These are phyloP conservation scores for Blastocystis sp. DNA, from an alignment of 352 stramenopile species.

Conservation along the genomic window DNA sequence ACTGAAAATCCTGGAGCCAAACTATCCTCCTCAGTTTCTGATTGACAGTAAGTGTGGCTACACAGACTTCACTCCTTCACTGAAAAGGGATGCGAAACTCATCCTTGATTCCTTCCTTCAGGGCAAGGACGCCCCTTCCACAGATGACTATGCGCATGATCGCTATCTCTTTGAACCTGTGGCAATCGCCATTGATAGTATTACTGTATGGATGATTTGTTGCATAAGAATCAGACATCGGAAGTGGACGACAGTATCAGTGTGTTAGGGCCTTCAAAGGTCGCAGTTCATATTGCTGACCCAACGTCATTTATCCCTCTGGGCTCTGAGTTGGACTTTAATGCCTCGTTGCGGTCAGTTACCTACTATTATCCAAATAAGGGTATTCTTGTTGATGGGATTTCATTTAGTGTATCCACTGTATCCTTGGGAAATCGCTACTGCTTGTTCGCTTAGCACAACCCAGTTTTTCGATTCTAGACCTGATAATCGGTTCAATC, in stretches of 20 bases:
- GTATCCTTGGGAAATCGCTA: constrained; percentile 31
- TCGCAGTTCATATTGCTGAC: constrained; percentile 43
- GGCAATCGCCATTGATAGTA: constrained; percentile 37
- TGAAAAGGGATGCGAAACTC: background rate
- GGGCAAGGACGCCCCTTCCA: background rate
- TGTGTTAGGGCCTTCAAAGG: background rate
- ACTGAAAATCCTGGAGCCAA: background rate
- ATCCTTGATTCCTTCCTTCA: constrained; percentile 14
- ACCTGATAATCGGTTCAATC: background rate
- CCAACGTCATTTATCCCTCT: constrained; percentile 45
- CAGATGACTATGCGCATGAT: background rate
- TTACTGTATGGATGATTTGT: background rate
- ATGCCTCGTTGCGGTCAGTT: constrained; percentile 40
- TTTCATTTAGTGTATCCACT: constrained; percentile 17
- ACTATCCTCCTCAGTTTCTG: constrained; percentile 25
- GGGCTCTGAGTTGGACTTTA: constrained; percentile 1
- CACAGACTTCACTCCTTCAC: constrained; percentile 1
- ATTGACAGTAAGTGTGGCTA: constrained; percentile 53
- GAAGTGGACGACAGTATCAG: constrained; percentile 57
- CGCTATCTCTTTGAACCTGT: background rate
- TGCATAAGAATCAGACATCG: background rate
- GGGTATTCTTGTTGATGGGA: background rate
- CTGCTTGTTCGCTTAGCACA: constrained; percentile 49
- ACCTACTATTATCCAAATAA: constrained; percentile 56
- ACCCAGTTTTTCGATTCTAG: constrained; percentile 18